Base-by-base conservation (phyloP, 345 rosid genomes). In the Toxicodendron radicans region DNA sequence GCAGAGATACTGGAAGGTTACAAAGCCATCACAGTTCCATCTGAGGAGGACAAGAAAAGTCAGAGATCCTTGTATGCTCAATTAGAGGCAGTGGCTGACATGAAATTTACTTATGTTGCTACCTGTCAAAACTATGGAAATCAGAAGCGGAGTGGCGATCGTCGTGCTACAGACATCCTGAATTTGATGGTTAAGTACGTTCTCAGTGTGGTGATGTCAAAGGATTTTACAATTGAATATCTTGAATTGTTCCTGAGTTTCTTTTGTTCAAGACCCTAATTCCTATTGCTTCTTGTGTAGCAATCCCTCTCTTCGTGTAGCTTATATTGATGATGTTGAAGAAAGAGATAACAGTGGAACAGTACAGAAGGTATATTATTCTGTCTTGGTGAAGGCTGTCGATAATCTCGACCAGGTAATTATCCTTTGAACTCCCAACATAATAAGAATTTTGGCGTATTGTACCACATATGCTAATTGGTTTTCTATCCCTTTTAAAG, bases 101-200 rank as follows among this genome's bases (percentile, higher is more conserved):
- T 95, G 87, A 93, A 95, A 84, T 95, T 95, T 81, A 91, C 95
- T 45, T 95, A 88, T 59, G 97, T 93, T 74, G 99, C 98, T 68
- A 95, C 99, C 73, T 95, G 98, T 78, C 99, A 95, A 84, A 91
- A 81, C 77, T 93, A 91, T 61, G 99, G 99, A 74, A 91, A 89
- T 80, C 95, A 89, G 84, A 95, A 95, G 87, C 83, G 94, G 67
- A 90, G 83, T 81, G 95, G 99, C 71, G 98, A 95, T 85, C 89
- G 97, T 4, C 89, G 88, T 81, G 99, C 98, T 75, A 93, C 98
- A 17, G 96, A 95, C 82, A 95, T 95, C 71, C 84, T 95, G 35
- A 95, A 95, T 73, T 87, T 93, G 85, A 93, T 95, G 99, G 96
- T 95, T 73, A 95, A 95, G 99, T 95, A 91, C 73, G 97, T 84